Conservation (phyloP, 75 land plant genomes). For the Cunninghamia lanceolata region DNA sequence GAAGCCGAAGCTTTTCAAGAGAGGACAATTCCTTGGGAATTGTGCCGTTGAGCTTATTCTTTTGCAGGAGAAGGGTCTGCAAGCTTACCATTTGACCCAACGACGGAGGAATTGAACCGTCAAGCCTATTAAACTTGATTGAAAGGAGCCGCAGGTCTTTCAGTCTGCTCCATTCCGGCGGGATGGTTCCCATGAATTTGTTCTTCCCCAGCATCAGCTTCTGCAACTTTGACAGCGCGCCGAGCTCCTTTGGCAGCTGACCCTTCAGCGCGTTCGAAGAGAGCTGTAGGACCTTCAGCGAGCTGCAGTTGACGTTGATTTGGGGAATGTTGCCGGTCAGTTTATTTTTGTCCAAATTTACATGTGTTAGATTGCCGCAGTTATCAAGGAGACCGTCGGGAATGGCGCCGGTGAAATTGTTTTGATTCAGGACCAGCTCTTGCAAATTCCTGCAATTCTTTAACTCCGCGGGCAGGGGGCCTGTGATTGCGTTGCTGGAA, state of each 20-base stretch:
- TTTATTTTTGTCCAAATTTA: neutral
- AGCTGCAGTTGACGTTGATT: neutral
- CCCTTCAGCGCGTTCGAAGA: neutral
- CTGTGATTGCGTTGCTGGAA: slow-evolving; percentile 36
- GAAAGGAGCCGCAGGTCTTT: slow-evolving; percentile 39
- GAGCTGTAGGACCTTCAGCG: neutral
- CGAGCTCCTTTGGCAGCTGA: slow-evolving; percentile 41
- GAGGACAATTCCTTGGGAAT: slow-evolving; percentile 26
- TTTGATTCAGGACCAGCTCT: slow-evolving; percentile 37
- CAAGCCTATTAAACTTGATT: slow-evolving; percentile 49
- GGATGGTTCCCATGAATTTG: slow-evolving; percentile 39
- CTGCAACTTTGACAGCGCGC: slow-evolving; percentile 30
- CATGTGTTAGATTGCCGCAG: neutral
- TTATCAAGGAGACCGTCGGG: neutral
- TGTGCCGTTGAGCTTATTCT: too few relatives aligned
- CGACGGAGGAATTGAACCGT: slow-evolving; percentile 43
- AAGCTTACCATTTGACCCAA: slow-evolving; percentile 38
- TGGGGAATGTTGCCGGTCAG: neutral
- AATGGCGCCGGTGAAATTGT: slow-evolving; percentile 35
- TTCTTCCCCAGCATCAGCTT: slow-evolving; percentile 43
- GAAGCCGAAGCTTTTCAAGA: slow-evolving; percentile 21
- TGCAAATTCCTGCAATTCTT: slow-evolving; percentile 19
- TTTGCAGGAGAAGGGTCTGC: slow-evolving; percentile 40
- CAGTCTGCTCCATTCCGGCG: slow-evolving; percentile 36
- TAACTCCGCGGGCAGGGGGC: slow-evolving; percentile 29